Evolutionary conservation across 257 asterid species (phyloP).

Genomic region (Solanum commersonii): DNA sequence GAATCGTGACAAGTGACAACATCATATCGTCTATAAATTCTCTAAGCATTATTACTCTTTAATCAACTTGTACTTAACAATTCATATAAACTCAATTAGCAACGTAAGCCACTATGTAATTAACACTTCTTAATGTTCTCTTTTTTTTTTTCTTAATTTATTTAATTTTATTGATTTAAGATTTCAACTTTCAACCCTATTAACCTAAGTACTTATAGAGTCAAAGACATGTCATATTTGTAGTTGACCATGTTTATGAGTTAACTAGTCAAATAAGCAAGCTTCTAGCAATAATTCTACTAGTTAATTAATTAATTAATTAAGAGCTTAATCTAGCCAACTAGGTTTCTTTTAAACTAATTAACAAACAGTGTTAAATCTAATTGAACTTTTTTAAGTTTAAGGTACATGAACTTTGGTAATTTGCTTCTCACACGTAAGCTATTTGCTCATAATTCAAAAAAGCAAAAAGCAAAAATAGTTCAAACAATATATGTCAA

Average conservation of each 20-base stretch:
- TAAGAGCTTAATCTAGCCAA: background rate
- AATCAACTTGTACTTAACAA: background rate
- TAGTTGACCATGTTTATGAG: background rate
- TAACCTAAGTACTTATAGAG: background rate
- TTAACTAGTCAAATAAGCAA: background rate
- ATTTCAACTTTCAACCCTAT: background rate
- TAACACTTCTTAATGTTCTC: background rate
- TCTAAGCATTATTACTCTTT: background rate
- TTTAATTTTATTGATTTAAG: background rate
- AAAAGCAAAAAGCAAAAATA: background rate
- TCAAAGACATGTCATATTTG: background rate
- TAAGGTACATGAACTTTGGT: background rate
- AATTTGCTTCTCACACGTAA: background rate
- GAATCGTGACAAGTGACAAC: background rate
- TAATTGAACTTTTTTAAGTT: background rate
- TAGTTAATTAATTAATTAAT: background rate
- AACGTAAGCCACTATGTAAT: background rate
- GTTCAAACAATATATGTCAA: background rate
- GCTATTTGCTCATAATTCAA: background rate
- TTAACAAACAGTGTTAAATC: background rate
- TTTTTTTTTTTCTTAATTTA: background rate
- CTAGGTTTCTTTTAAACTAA: background rate
- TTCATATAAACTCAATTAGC: background rate
- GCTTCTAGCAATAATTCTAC: background rate
- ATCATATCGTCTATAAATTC: background rate